Base-by-base conservation (phyloP, 352 stramenopile species). In the Phytophthora lateralis region DNA sequence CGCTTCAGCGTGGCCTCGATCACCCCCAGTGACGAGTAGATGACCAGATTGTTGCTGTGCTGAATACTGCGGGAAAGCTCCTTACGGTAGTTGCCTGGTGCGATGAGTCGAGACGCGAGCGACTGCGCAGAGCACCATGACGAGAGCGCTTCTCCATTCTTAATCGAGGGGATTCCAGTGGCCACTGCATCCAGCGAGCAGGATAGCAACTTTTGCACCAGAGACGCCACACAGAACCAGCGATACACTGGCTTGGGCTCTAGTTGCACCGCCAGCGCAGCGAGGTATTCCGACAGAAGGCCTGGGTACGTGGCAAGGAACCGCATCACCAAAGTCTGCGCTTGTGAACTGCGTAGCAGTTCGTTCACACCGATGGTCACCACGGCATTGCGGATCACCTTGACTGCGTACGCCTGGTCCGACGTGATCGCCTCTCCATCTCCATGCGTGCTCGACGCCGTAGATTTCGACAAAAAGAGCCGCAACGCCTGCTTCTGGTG, bases 21-120 rank as follows among this genome's bases (percentile, higher is more conserved):
- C 17, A 96, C 44, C 0, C 84, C 82, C 10, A 96, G 70, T 6
- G 73, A 71, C 41, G 74, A 82, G 66, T 92, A 93, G 7, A 96
- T 78, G 14, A 96, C 73, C 17, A 96, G 60, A 27, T 80, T 72
- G 56, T 87, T 91, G 29, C 50, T 58, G 60, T 95, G 82, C 64
- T 96, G 88, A 17, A 96, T 79, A 37, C 84, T 73, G 24, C 87
- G 85, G 7, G 85, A 91, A 1, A 96, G 75, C 50, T 93, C 88
- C 55, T 95, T 96, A 17, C 77, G 79, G 30, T 80, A 88, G 27
- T 68, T 91, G 27, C 86, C 61, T 11, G 88, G 88, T 26, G 88
- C 60, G 14, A 96, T 73, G 15, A 96, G 67, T 4, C 80, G 78
- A 3, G 78, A 79, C 5, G 79, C 75, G 9, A 96, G 32, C 4